phyloP scores from a whole-genome alignment of 2,329 filamentous ascomycete species.

The Colletotrichum lindemuthianum region DNA sequence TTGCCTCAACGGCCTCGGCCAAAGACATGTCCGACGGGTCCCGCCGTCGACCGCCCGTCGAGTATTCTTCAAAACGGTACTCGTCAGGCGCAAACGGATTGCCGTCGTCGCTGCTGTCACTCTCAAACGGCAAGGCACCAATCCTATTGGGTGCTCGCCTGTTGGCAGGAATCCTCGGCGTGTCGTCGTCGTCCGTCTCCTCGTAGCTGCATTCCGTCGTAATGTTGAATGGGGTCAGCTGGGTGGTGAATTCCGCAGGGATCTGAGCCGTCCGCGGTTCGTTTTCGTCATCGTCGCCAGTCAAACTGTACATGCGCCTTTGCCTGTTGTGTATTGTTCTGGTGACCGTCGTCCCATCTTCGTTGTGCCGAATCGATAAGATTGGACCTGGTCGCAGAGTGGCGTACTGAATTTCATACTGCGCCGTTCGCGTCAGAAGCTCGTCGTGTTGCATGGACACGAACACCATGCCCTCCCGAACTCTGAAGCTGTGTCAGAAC shows the following conservation, averaged over 20 bases:
- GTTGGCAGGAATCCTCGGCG: constrained; percentile 37
- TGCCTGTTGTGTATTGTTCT: constrained; percentile 52
- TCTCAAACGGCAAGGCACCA: constrained; percentile 65
- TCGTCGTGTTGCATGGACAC: constrained; percentile 87
- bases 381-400: constrained; percentile 48
- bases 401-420: constrained; percentile 78
- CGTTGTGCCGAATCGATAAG: constrained; percentile 62
- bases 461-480: constrained; percentile 93
- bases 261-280: constrained; percentile 63
- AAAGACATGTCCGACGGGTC: constrained; percentile 44
- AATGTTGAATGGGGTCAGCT: constrained; percentile 61
- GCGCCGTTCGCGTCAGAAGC: constrained; percentile 75
- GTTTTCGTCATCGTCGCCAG: constrained; percentile 53
- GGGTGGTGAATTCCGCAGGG: constrained; percentile 62
- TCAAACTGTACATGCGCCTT: constrained; percentile 57
- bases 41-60: constrained; percentile 39
- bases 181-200: constrained; percentile 55
- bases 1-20: constrained; percentile 56
- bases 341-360: constrained; percentile 61
- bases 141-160: constrained; percentile 62
- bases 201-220: constrained; percentile 71
- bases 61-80: constrained; percentile 45
- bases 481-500: constrained; percentile 57
- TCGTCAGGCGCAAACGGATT: constrained; percentile 43
- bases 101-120: constrained; percentile 52